These are phyloP conservation scores for Coemansia sp. DNA, from an alignment of 192 early-diverging fungal species.

Conservation along the genomic window DNA sequence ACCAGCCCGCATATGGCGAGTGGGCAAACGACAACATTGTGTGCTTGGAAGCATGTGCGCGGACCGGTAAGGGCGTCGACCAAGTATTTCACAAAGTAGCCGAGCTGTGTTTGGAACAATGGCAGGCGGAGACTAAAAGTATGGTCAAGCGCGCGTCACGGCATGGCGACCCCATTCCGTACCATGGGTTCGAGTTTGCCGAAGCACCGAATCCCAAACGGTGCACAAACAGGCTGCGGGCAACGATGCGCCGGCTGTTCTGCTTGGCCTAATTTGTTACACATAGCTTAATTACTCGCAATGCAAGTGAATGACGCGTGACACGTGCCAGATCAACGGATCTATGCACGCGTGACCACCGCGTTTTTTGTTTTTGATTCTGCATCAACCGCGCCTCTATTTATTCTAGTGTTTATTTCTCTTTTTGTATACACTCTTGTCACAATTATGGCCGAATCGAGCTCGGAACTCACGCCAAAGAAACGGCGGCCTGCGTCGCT, in stretches of 20 bases:
- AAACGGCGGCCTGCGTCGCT: not conserved
- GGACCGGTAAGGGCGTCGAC: constrained; percentile 31
- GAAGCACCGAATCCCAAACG: constrained; percentile 2
- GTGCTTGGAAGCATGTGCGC: constrained; percentile 36
- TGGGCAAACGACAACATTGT: constrained; percentile 6
- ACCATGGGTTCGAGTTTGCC: constrained; percentile 31
- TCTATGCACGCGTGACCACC: not conserved
- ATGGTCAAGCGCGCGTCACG: constrained; percentile 15
- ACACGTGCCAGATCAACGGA: not conserved
- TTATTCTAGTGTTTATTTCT: not conserved
- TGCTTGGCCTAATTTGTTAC: constrained; percentile 12
- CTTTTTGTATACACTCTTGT: not conserved
- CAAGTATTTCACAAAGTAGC: constrained; percentile 31
- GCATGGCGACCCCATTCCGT: constrained; percentile 48
- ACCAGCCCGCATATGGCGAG: not conserved
- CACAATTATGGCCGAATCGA: not conserved
- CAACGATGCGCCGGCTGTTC: constrained; percentile 14
- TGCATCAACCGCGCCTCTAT: not conserved
- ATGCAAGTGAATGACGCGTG: not conserved
- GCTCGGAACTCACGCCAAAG: not conserved
- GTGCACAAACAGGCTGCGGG: constrained; percentile 4
- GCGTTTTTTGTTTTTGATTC: not conserved
- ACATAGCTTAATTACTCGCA: not conserved
- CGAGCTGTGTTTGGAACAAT: constrained; percentile 17
- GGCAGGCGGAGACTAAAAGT: not conserved